Base-by-base conservation (phyloP, 192 early-diverging fungal genomes). In the Entomortierella beljakovae region DNA sequence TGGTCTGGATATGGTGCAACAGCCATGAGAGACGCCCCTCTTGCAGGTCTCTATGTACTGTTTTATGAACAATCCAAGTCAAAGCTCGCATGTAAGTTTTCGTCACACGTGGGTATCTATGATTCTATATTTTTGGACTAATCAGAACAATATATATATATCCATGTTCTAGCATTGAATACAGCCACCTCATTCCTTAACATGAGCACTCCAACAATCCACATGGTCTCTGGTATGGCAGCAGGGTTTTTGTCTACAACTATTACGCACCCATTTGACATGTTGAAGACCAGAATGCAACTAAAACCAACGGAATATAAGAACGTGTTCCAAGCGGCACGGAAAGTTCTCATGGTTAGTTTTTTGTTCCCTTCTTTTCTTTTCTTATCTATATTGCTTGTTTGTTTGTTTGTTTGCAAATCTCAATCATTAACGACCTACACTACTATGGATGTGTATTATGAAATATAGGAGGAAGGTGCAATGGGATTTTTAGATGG, bases 231-330 rank as follows among this genome's bases (percentile, higher is more conserved):
- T 70, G 83, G 85, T 38, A 76, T 94, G 9, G 50, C 88, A 7
- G 89, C 90, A 6, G 94, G 96, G 0, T 77, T 94, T 20, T 64
- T 87, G 1, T 92, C 95, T 0, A 95, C 95, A 35, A 83, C 88
- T 10, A 52, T 94, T 37, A 98, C 97, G 1, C 94, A 98, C 62
- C 97, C 97, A 8, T 98, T 98, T 76, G 97, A 98, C 60, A 88
- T 97, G 87, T 80, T 96, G 49, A 96, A 96, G 67, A 98, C 97
- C 22, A 87, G 95, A 22, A 94, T 98, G 87, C 97, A 98, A 65
- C 81, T 98, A 34, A 91, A 92, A 33, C 95, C 95, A 37, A 57
- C 62, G 3, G 85, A 88, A 40, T 96, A 97, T 79, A 70, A 52
- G 54, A 89, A 88, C 28, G 68, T 83, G 10, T 68, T 80, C 25